Evolutionary conservation across 208 protist genomes (phyloP).

Genomic region (Trichomonas tenax): DNA sequence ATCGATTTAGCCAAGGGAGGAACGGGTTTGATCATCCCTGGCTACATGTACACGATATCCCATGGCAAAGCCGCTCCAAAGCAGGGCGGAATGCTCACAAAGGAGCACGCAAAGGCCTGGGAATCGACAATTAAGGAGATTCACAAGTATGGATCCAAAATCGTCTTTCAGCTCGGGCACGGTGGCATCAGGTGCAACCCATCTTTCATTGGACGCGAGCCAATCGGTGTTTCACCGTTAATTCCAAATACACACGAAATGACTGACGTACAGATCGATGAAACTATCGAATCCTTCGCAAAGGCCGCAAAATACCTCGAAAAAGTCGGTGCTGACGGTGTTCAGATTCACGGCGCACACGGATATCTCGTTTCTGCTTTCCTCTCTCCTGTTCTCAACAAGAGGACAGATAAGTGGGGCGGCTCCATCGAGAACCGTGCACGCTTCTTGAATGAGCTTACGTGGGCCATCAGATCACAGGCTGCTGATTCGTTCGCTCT

Average conservation of each 20-base stretch:
- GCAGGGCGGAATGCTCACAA: neutral
- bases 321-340: neutral
- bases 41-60: neutral
- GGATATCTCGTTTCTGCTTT: neutral
- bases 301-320: neutral
- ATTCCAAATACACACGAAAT: neutral
- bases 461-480: neutral
- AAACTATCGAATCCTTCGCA: neutral
- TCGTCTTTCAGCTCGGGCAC: neutral
- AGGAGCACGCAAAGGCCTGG: neutral
- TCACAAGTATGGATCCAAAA: neutral
- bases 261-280: neutral
- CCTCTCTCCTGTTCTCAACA: neutral
- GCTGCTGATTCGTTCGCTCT: neutral
- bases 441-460: neutral
- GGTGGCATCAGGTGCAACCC: neutral
- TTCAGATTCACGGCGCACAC: conserved; percentile 17
- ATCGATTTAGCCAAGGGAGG: neutral
- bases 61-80: no score
- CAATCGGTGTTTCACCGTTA: neutral
- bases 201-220: neutral
- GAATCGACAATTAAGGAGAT: neutral
- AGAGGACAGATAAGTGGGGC: neutral
- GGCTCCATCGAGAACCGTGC: neutral
- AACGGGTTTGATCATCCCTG: neutral